Percentiles rank a stretch among this genome's conserved stretches.
Conservation (phyloP, 768 basidiomycete species). For the Trametes punicea region DNA sequence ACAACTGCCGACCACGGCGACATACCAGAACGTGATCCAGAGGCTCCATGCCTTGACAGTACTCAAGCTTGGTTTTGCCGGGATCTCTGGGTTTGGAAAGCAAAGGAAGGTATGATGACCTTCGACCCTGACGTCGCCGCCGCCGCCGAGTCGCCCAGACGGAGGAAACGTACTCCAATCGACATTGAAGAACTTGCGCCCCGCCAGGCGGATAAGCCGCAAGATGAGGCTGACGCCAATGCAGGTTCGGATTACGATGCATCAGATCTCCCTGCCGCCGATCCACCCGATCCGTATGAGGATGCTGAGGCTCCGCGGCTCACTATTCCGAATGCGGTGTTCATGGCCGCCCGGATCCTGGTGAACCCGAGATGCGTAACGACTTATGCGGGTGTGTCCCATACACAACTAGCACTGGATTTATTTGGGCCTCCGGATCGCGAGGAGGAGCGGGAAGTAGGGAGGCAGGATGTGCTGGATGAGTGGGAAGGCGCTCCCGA, state of each 20-base stretch:
- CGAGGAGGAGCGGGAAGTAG: constrained; percentile 39
- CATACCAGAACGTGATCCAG: constrained; percentile 56
- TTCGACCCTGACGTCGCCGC: constrained; percentile 35
- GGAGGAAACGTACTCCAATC: constrained; percentile 3
- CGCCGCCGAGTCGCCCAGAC: background rate
- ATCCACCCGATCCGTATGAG: constrained; percentile 36
- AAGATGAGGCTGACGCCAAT: constrained; percentile 68
- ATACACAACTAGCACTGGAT: constrained; percentile 93
- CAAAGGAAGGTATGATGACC: constrained; percentile 69
- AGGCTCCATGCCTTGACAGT: constrained; percentile 90
- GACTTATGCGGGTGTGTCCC: constrained; percentile 96
- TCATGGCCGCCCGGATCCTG: constrained; percentile 85
- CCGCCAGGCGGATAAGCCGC: constrained; percentile 27
- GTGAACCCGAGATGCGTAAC: constrained; percentile 97
- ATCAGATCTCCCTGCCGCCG: constrained; percentile 32
- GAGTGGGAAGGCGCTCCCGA: constrained; percentile 98
- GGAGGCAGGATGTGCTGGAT: constrained; percentile 79
- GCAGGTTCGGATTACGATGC: constrained; percentile 88
- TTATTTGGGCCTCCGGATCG: constrained; percentile 65
- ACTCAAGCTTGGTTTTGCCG: constrained; percentile 98
- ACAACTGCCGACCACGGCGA: constrained; percentile 51
- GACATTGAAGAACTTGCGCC: constrained; percentile 28
- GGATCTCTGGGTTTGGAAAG: constrained; percentile 92
- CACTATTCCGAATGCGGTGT: constrained; percentile 83
- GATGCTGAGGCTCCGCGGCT: constrained; percentile 35